phyloP scores from a whole-genome alignment of 2,329 filamentous ascomycete species.

The Cordyceps javanica region DNA sequence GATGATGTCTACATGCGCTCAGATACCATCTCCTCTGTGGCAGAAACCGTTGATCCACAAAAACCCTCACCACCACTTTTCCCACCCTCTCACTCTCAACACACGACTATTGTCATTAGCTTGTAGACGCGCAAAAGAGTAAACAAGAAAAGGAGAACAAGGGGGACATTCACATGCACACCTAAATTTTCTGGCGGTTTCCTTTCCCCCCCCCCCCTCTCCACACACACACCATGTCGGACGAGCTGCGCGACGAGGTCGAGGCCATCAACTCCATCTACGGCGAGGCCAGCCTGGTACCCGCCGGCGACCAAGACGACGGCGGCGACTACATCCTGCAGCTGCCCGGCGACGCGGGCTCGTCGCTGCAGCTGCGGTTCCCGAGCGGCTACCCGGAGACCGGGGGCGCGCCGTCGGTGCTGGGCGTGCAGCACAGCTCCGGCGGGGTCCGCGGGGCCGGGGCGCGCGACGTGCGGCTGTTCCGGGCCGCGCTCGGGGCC shows the following conservation, averaged over 20 bases:
- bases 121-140: too few species aligned
- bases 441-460: slow-evolving; percentile 69
- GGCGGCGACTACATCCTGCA: slow-evolving; percentile 50
- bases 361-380: slow-evolving; percentile 61
- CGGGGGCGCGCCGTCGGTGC: slow-evolving; percentile 61
- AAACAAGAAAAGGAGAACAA: too few species aligned
- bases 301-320: slow-evolving; percentile 31
- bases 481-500: slow-evolving; percentile 59
- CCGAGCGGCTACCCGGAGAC: slow-evolving; percentile 72
- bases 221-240: slow-evolving; percentile 48
- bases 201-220: too few species aligned
- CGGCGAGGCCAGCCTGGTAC: slow-evolving; percentile 55
- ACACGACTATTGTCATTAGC: too few species aligned
- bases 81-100: too few species aligned
- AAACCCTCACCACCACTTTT: neutral
- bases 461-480: slow-evolving; percentile 60
- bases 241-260: slow-evolving; percentile 64
- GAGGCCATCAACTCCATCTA: slow-evolving; percentile 84
- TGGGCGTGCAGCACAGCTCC: slow-evolving; percentile 76
- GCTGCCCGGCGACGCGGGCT: slow-evolving; percentile 55
- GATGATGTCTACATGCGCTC: too few species aligned
- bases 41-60: neutral
- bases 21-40: neutral
- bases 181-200: too few species aligned
- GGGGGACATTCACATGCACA: neutral